A percentile compares a stretch with the other conserved stretches of the same genome.
phyloP scores from a whole-genome alignment of 164 flowering plant genomes.

The Nymphaea colorata region DNA sequence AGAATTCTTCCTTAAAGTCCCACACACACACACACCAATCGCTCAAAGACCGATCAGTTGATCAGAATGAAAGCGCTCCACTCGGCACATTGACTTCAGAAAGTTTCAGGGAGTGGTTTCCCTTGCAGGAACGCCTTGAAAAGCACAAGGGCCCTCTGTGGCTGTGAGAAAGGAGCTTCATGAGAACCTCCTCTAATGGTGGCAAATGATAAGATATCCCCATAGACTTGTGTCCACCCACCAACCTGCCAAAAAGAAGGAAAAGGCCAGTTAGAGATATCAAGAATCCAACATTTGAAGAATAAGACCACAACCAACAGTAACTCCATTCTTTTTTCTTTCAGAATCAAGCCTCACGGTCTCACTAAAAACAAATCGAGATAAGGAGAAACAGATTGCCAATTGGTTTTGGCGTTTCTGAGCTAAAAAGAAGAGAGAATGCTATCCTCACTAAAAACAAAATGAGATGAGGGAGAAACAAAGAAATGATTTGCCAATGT shows the following conservation, averaged over 20 bases:
- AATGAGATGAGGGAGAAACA: background rate
- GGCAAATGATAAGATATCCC: slow-evolving; percentile 64
- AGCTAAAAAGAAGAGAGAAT: too few relatives aligned
- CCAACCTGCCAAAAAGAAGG: slow-evolving; percentile 43
- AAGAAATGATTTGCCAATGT: background rate
- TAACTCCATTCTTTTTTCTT: background rate
- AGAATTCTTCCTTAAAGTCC: too few relatives aligned
- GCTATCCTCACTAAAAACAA: too few relatives aligned
- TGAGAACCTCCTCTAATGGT: slow-evolving; percentile 90
- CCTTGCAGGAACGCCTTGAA: slow-evolving; percentile 51
- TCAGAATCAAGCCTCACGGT: background rate
- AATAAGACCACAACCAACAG: background rate
- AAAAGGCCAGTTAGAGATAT: background rate
- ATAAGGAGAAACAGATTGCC: too few relatives aligned
- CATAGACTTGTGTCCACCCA: slow-evolving; percentile 89
- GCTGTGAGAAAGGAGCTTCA: slow-evolving; percentile 89
- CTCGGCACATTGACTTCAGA: slow-evolving; percentile 15
- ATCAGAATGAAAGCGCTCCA: too few relatives aligned
- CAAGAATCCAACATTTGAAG: background rate
- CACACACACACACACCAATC: background rate
- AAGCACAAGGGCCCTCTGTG: slow-evolving; percentile 67
- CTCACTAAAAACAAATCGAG: too few relatives aligned
- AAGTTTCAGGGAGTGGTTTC: slow-evolving; percentile 52
- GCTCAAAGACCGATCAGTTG: too few relatives aligned
- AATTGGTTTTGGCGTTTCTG: too few relatives aligned